phyloP scores from a whole-genome alignment of 2,329 filamentous ascomycete genomes.

The Exophiala spinifera region DNA sequence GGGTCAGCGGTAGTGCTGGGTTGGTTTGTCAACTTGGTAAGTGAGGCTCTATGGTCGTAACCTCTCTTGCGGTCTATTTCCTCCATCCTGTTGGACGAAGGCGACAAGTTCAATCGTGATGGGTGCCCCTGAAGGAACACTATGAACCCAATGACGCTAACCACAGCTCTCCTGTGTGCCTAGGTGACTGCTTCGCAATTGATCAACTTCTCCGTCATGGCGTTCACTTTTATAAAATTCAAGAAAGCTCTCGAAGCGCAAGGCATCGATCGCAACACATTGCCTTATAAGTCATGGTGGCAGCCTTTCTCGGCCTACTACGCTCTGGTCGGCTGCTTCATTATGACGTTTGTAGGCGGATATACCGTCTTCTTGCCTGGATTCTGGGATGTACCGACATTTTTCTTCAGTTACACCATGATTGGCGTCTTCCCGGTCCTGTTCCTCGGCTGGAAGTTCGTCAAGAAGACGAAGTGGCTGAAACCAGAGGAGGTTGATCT shows the following conservation, averaged over 20 bases:
- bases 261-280: constrained; percentile 61
- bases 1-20: constrained; percentile 64
- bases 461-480: constrained; percentile 60
- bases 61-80: background rate
- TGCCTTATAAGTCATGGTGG: constrained; percentile 67
- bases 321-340: constrained; percentile 58
- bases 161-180: background rate
- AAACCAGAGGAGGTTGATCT: constrained; percentile 62
- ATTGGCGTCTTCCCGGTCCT: constrained; percentile 67
- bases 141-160: no score
- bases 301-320: constrained; percentile 73
- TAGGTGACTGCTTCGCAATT: constrained; percentile 69
- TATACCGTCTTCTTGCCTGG: constrained; percentile 72
- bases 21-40: constrained; percentile 66
- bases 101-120: no score
- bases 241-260: constrained; percentile 67
- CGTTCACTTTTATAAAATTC: constrained; percentile 69
- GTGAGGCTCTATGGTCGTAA: constrained; percentile 14
- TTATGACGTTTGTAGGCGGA: constrained; percentile 73
- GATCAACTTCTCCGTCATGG: constrained; percentile 69
- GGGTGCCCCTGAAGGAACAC: no score
- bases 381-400: constrained; percentile 66
- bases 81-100: no score
- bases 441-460: constrained; percentile 68
- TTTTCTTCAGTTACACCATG: constrained; percentile 76